Evolutionary conservation across 1,139 yeast species (phyloP).

Genomic region (Nakaseomyces bracarensis): DNA sequence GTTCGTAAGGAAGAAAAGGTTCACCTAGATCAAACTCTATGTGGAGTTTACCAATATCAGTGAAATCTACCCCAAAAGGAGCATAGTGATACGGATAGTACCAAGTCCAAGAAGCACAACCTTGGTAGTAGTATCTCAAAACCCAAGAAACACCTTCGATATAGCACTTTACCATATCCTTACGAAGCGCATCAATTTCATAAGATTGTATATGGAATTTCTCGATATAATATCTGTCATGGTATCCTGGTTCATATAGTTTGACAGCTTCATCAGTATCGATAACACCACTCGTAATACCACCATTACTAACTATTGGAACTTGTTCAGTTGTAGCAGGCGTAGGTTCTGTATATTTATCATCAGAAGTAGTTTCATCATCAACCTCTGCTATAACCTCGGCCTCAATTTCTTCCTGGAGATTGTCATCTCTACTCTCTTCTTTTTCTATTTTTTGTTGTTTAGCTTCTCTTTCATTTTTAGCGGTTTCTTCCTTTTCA

Average conservation of each 20-base stretch:
- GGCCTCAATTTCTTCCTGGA: conserved; percentile 22
- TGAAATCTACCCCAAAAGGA: conserved; percentile 89
- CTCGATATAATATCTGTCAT: conserved; percentile 65
- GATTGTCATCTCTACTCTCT: conserved; percentile 13
- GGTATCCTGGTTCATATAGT: conserved; percentile 83
- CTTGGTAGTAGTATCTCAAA: conserved; percentile 85
- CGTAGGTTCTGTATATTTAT: conserved; percentile 12
- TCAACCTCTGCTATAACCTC: conserved; percentile 21
- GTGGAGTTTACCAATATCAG: conserved; percentile 48
- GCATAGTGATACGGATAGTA: conserved; percentile 96
- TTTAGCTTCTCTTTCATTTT: conserved; percentile 11
- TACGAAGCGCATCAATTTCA: conserved; percentile 49
- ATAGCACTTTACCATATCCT: conserved; percentile 61
- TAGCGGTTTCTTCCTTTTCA: conserved; percentile 17
- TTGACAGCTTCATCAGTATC: conserved; percentile 53
- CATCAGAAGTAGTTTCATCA: conserved; percentile 25
- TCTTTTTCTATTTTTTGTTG: conserved; percentile 13
- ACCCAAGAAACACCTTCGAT: conserved; percentile 97
- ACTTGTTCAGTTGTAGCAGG: conserved; percentile 13
- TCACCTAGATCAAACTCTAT: conserved; percentile 59
- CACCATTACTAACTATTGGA: conserved; percentile 27
- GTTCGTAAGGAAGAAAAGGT: conserved; percentile 92
- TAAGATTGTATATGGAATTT: conserved; percentile 57
- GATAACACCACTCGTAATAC: conserved; percentile 28
- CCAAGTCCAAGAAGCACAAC: conserved; percentile 99